phyloP scores from a whole-genome alignment of 2,329 filamentous ascomycete species.

The Seiridium cupressi region DNA sequence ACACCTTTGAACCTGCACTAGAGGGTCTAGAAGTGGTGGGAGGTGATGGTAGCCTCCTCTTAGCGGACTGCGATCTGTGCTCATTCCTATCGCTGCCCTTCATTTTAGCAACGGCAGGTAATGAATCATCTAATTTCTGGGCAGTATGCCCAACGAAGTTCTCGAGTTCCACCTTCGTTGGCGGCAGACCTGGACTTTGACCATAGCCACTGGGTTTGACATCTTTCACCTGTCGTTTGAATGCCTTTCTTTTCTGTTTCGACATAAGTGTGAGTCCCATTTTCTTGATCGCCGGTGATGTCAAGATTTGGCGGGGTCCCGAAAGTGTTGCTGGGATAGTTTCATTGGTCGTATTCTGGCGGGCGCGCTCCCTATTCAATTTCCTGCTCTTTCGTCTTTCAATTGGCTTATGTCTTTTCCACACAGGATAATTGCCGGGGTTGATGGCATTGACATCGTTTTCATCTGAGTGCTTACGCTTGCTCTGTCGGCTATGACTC shows the following conservation, averaged over 20 bases:
- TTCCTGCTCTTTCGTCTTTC: too few species aligned
- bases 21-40: constrained; percentile 1
- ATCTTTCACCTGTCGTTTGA: not conserved
- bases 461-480: too few species aligned
- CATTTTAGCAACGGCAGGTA: too few species aligned
- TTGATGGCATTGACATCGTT: too few species aligned
- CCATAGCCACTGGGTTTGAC: not conserved
- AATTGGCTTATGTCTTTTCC: too few species aligned
- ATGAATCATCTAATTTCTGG: not conserved
- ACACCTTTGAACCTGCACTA: not conserved
- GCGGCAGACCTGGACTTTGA: not conserved
- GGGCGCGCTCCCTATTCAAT: too few species aligned
- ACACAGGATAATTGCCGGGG: too few species aligned
- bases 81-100: not conserved
- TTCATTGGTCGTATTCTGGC: too few species aligned
- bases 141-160: not conserved
- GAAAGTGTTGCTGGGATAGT: too few species aligned
- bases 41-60: not conserved
- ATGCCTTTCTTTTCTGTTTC: not conserved
- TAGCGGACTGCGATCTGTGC: not conserved
- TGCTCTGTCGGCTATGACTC: too few species aligned
- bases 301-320: too few species aligned
- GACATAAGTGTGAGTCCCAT: not conserved
- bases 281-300: too few species aligned
- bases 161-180: not conserved